Conservation (phyloP, 768 basidiomycete species). For the Trametes elegans region DNA sequence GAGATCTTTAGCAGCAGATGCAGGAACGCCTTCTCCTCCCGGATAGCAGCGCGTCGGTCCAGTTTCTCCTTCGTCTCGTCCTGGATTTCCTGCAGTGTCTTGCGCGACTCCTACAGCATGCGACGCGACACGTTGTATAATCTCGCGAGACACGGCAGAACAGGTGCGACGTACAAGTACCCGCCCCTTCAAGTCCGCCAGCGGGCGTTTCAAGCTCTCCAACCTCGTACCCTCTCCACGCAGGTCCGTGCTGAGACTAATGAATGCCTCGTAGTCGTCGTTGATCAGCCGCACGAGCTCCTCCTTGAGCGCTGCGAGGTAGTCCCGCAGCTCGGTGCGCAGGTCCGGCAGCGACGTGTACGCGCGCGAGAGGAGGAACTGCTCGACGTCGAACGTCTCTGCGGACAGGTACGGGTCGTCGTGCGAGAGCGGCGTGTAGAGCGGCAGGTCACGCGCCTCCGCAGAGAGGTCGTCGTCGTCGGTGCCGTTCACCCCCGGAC, state of each 20-base stretch:
- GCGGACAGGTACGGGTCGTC: constrained; percentile 70
- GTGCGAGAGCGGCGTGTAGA: constrained; percentile 75
- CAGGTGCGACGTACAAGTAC: constrained; percentile 55
- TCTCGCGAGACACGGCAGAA: neutral
- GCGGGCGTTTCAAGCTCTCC: constrained; percentile 62
- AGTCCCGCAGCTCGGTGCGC: constrained; percentile 82
- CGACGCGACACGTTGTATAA: neutral
- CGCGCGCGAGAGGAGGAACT: constrained; percentile 82
- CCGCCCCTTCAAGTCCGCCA: constrained; percentile 59
- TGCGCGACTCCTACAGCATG: constrained; percentile 53
- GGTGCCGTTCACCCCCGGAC: neutral
- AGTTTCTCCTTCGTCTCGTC: constrained; percentile 77
- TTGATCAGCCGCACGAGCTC: constrained; percentile 96
- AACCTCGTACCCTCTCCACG: constrained; percentile 79
- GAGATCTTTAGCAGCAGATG: constrained; percentile 90
- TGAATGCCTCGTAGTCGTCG: constrained; percentile 97
- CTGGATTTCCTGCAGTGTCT: constrained; percentile 64
- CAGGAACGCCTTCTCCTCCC: constrained; percentile 87
- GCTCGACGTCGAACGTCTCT: constrained; percentile 74
- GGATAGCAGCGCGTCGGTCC: constrained; percentile 64
- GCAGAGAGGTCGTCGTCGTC: constrained; percentile 10
- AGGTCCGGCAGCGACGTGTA: constrained; percentile 87
- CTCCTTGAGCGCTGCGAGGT: constrained; percentile 80
- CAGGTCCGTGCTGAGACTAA: constrained; percentile 91
- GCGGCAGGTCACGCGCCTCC: constrained; percentile 50